Base-by-base conservation (phyloP, 176 grass and related monocot genomes). In the Olyra latifolia region DNA sequence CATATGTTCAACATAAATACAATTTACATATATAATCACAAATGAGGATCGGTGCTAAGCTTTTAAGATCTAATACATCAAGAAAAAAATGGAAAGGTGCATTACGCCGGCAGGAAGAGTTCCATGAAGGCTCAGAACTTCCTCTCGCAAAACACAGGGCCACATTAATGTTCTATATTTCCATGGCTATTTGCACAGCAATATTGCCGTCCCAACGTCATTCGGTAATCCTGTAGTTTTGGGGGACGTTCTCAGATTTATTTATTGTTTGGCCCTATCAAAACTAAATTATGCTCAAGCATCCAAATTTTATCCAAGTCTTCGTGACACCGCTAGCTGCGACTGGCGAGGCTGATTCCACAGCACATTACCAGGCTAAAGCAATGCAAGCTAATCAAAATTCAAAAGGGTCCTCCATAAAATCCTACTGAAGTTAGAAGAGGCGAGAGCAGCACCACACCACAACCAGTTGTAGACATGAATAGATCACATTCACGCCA, bases 51-150 rank as follows among this genome's bases (percentile, higher is more conserved):
- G 22, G 15, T 63, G 50, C 55, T 50, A 80, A 45, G 23, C 1
- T 80, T 43, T n/a, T 28, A 72, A 48, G 19, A 40, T 43, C 32
- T 28, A 72, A 48, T 27, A 50, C n/a, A 82, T 42, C 68, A 72
- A 40, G 29, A 22, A 24, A 29, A 53, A 3, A 28, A 2, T 35
- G 32, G 32, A 4, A 35, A 35, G 32, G 32, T 35, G 5, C 5
- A 35, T 35, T 35, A 35, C 32, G 5, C 32, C 32, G 32, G 4
- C 32, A 35, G 32, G 32, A 35, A 35, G 32, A 35, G 32, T 35
- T 1, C 1, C 32, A 35, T 35, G 32, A 35, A 35, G 32, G 32
- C 32, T 35, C 32, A 4, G 4, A 35, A 35, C 4, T 35, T 35
- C 32, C 32, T 2, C 32, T 35, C 4, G 32, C 32, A 4, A 35